Percentiles rank a stretch among this genome's conserved stretches.
phyloP scores from a whole-genome alignment of 2,329 filamentous ascomycete species.

The Gyromitra esculenta region DNA sequence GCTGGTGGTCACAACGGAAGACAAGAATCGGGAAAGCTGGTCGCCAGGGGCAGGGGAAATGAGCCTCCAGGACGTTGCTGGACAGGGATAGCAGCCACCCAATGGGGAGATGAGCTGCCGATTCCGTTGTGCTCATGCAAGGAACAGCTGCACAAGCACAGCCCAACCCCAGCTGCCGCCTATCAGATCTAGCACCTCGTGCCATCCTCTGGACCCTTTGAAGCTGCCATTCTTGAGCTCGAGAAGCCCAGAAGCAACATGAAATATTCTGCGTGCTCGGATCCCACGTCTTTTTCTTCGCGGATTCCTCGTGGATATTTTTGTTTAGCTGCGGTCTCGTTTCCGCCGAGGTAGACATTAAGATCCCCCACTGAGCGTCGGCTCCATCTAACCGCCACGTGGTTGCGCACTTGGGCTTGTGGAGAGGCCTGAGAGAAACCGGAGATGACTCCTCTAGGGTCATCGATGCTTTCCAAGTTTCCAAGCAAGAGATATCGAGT shows the following conservation, averaged over 20 bases:
- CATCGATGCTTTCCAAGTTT: not conserved
- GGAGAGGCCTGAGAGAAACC: slow-evolving; percentile 11
- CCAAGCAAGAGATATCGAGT: not conserved
- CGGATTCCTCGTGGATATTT: not conserved
- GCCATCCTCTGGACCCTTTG: slow-evolving; percentile 18
- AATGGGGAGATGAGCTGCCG: slow-evolving; percentile 44
- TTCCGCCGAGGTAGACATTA: not conserved
- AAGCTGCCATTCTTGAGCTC: slow-evolving; percentile 24
- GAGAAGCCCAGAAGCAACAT: slow-evolving; percentile 17
- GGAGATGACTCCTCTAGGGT: slow-evolving; percentile 6
- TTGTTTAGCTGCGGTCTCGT: not conserved
- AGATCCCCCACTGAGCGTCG: not conserved
- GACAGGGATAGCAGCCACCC: slow-evolving; percentile 39
- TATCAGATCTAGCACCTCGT: slow-evolving; percentile 41
- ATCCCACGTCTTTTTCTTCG: not conserved
- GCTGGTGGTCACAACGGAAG: slow-evolving; percentile 17
- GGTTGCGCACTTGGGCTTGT: not conserved
- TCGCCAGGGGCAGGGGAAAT: slow-evolving; percentile 47
- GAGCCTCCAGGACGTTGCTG: slow-evolving; percentile 39
- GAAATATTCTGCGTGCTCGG: slow-evolving; percentile 11
- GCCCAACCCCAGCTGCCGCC: slow-evolving; percentile 27
- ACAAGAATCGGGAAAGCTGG: slow-evolving; percentile 18
- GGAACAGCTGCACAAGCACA: slow-evolving; percentile 30
- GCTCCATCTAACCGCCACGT: not conserved
- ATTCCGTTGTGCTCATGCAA: slow-evolving; percentile 42